Evolutionary conservation across 225 moss, liverwort and hornwort species (phyloP).

Genomic region (Asterella californica): DNA sequence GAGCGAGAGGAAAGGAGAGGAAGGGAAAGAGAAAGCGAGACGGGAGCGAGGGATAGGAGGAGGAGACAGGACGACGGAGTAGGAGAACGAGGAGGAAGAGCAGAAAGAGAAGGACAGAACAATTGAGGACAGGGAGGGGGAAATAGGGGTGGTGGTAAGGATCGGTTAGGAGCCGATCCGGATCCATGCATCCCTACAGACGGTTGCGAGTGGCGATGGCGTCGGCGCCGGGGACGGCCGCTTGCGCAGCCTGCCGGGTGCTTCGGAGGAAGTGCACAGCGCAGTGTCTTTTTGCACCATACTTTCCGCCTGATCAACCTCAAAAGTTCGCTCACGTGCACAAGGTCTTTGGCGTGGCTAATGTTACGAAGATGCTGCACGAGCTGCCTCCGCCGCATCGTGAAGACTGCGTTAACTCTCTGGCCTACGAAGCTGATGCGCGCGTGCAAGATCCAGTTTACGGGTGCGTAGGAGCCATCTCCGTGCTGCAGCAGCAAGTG

Average conservation of each 20-base stretch:
- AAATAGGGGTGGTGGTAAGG: conserved; percentile 28
- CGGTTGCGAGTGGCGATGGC: conserved; percentile 94
- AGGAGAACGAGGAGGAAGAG: background rate
- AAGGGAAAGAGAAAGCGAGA: background rate
- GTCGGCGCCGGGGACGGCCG: conserved; percentile 83
- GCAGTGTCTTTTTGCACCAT: conserved; percentile 95
- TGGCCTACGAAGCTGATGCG: conserved; percentile 96
- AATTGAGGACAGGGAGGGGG: conserved; percentile 4
- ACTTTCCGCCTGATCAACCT: conserved; percentile 96
- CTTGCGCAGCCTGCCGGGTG: conserved; percentile 98
- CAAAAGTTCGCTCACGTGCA: conserved; percentile 97
- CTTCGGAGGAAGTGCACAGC: conserved; percentile 95
- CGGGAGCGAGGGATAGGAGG: background rate
- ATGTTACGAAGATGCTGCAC: conserved; percentile 97
- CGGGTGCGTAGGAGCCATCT: conserved; percentile 93
- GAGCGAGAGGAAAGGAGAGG: too few relatives aligned
- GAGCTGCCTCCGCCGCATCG: conserved; percentile 96
- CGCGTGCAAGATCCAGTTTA: conserved; percentile 98
- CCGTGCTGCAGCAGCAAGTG: conserved; percentile 95
- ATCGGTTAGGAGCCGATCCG: conserved; percentile 29
- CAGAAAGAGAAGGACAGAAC: background rate
- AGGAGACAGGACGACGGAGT: background rate
- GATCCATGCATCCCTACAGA: conserved; percentile 93
- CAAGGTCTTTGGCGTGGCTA: conserved; percentile 97
- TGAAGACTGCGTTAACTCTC: conserved; percentile 96